Percentiles rank a stretch among this genome's conserved stretches.
Conservation (phyloP, 2,329 filamentous ascomycete species). For the Phyllosticta citrichinensis region DNA sequence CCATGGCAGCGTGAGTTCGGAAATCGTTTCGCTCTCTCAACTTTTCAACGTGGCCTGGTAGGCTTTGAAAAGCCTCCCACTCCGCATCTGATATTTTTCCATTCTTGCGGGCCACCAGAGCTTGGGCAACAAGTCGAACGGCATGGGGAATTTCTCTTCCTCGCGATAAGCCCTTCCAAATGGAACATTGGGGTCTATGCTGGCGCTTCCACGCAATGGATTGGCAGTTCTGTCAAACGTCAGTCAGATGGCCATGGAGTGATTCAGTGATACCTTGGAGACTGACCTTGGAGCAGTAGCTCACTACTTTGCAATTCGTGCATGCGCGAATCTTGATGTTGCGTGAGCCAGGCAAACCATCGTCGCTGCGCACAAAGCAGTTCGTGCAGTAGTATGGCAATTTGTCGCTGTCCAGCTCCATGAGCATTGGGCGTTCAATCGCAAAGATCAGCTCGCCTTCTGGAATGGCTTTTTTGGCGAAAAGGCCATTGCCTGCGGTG, state of each 20-base stretch:
- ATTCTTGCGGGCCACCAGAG: conserved; percentile 38
- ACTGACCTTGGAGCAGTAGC: conserved; percentile 51
- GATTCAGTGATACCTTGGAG: too few relatives aligned
- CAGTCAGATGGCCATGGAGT: background rate
- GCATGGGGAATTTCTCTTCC: conserved; percentile 41
- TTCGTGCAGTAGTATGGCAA: conserved; percentile 47
- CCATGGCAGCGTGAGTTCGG: conserved; percentile 42
- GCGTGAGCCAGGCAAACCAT: conserved; percentile 18
- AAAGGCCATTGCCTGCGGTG: conserved; percentile 42
- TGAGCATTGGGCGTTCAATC: conserved; percentile 43
- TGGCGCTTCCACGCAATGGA: conserved; percentile 46
- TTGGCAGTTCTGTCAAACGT: conserved; percentile 44
- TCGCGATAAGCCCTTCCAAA: conserved; percentile 13
- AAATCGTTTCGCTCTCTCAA: conserved; percentile 31
- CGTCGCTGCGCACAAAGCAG: conserved; percentile 39
- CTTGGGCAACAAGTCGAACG: conserved; percentile 45
- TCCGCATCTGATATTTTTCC: conserved; percentile 27
- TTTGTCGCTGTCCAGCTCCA: conserved; percentile 43
- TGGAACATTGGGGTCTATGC: conserved; percentile 51
- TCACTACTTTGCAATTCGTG: conserved; percentile 46
- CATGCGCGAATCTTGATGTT: conserved; percentile 40
- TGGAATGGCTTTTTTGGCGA: conserved; percentile 39
- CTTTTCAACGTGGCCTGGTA: conserved; percentile 41
- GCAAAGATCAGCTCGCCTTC: conserved; percentile 40
- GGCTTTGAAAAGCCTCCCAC: conserved; percentile 32